Evolutionary conservation across 2,329 filamentous ascomycete species (phyloP), one percentile per base, ranked within the genome.

Genomic region (Cladophialophora psammophila): DNA sequence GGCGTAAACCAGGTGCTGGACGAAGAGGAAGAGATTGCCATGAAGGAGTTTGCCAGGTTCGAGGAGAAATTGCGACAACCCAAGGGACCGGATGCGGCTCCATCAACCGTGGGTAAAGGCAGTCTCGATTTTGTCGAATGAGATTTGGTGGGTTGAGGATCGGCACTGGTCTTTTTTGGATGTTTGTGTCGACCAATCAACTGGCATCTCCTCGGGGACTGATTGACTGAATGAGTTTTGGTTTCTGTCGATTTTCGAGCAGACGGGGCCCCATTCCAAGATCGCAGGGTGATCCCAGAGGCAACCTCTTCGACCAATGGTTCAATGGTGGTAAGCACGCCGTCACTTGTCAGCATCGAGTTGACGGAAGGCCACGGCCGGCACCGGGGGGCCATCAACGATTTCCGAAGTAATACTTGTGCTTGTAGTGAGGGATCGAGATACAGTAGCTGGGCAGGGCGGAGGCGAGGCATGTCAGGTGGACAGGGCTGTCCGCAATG

Each of bases 11-110:
- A 98, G 79, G 90, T 97, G 2, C 79, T 97, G 74, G 94, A 98
- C 74, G 87, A 92, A 74, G 95, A 97, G 80, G 95, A 98, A 78
- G 92, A 96, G 79, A 87, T 97, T 71, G 88, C 94, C 0, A 80
- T 94, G 75, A 81, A 89, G 73, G 94, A 98, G 76, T 98, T 99
- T 81, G 92, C 91, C 71, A 95, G 92, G 80, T 97, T 98, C 76
- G 94, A 98, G 78, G 92, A 97, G 82, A 97, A 91, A 77, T 74
- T 92, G 71, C 83, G 83, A 71, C 82, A 86, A 72, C 86, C 89
- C 65, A 83, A 83, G 77, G 86, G 86, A 0, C 77, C 80, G 2
- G 79, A 81, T 59, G 84, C 84, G 9, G 81, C 81, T 20, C 79
- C 85, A 36, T 78, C 80, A 10, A 86, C 83, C 8, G 76, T 80